A percentile compares a stretch with the other conserved stretches of the same genome.
Evolutionary conservation across 2,329 filamentous ascomycete species (phyloP).

Genomic region (Fusarium heterosporum): DNA sequence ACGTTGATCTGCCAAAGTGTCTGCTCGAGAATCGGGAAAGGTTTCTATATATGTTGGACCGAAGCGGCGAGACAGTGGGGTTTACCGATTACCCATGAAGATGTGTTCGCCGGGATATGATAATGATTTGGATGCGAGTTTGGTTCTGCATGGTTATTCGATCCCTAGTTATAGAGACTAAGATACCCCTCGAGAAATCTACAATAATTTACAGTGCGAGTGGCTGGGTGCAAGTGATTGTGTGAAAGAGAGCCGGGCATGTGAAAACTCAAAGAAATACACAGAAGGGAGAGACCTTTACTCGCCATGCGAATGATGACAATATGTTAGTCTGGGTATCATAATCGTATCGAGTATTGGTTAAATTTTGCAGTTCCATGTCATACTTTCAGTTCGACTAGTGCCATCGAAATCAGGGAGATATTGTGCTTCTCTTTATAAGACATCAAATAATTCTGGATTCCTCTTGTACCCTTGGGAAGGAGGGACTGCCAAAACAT

Average conservation of each 20-base stretch:
- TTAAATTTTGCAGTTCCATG: too few relatives aligned
- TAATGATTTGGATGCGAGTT: not conserved
- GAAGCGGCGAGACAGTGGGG: slow-evolving; percentile 60
- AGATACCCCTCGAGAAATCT: slow-evolving; percentile 13
- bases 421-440: not conserved
- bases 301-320: too few relatives aligned
- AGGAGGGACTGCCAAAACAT: slow-evolving; percentile 29
- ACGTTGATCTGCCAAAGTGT: slow-evolving; percentile 65
- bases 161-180: slow-evolving; percentile 3
- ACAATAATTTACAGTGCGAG: not conserved
- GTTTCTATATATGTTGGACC: slow-evolving; percentile 60
- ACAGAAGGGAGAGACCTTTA: too few relatives aligned
- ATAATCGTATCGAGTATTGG: too few relatives aligned
- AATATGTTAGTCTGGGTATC: too few relatives aligned
- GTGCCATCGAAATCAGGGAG: not conserved
- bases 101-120: not conserved
- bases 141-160: not conserved
- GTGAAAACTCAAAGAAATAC: too few relatives aligned
- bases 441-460: not conserved
- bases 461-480: not conserved
- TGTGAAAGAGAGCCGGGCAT: too few relatives aligned
- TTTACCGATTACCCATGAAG: slow-evolving; percentile 59
- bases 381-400: too few relatives aligned
- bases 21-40: slow-evolving; percentile 55
- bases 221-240: too few relatives aligned